phyloP scores from a whole-genome alignment of 176 grass and related monocot species.

The Eragrostis nindensis region DNA sequence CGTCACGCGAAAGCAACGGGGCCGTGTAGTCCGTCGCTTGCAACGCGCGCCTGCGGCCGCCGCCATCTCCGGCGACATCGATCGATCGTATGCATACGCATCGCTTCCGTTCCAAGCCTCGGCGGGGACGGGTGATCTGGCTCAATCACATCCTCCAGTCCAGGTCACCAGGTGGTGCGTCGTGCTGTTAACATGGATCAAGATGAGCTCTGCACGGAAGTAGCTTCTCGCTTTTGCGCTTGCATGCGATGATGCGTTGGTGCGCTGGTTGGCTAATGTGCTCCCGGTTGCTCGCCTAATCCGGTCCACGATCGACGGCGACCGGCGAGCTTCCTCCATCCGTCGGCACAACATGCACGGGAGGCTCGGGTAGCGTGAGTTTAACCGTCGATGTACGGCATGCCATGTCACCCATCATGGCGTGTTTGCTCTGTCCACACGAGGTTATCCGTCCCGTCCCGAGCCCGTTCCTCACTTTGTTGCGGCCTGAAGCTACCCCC shows the following conservation, averaged over 20 bases:
- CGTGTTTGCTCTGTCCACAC: neutral
- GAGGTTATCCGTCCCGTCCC: conserved; percentile 1
- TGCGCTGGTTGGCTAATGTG: conserved; percentile 38
- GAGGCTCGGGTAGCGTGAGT: neutral
- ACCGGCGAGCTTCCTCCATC: conserved; percentile 36
- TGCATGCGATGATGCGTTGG: neutral
- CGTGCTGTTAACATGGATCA: neutral
- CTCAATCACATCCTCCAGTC: neutral
- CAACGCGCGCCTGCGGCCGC: neutral
- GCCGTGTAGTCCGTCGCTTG: neutral
- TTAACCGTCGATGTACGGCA: conserved; percentile 2
- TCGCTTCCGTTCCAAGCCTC: conserved; percentile 10
- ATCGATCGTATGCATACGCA: neutral
- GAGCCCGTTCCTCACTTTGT: neutral
- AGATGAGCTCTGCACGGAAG: neutral
- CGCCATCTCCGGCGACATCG: neutral
- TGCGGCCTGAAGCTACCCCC: neutral
- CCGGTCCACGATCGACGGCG: neutral
- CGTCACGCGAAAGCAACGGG: neutral
- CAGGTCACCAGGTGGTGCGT: neutral
- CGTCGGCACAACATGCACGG: neutral
- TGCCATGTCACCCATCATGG: neutral
- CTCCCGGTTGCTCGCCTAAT: conserved; percentile 47
- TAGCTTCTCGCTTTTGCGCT: neutral
- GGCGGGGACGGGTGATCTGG: neutral